These are phyloP conservation scores for Cornus controversa DNA, from an alignment of 148 eudicot species.

Conservation along the genomic window DNA sequence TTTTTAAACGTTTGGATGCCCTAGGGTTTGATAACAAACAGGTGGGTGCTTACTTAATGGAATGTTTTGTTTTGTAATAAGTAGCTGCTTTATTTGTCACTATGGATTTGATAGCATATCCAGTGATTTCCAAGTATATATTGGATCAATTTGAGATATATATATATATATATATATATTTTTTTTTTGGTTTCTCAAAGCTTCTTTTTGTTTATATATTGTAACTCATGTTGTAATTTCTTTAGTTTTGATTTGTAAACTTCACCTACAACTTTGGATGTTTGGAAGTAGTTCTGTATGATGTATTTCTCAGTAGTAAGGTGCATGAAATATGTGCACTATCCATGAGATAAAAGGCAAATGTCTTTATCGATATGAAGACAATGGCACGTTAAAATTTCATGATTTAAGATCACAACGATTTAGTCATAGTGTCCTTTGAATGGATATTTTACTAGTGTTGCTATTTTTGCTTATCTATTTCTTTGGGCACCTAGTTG, in stretches of 20 bases:
- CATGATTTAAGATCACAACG: too few species aligned
- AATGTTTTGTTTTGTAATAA: neutral
- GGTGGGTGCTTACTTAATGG: conserved; percentile 41
- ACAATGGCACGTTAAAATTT: too few species aligned
- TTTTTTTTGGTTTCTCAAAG: neutral
- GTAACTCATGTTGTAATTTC: neutral
- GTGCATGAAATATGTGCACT: neutral
- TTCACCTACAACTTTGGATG: too few species aligned
- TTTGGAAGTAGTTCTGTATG: neutral
- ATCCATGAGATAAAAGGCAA: too few species aligned
- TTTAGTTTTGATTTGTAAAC: neutral
- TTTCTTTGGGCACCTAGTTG: too few species aligned
- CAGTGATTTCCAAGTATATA: neutral
- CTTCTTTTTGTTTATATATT: neutral
- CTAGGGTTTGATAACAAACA: conserved; percentile 73
- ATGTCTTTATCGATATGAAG: too few species aligned
- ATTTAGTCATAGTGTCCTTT: too few species aligned
- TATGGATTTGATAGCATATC: neutral
- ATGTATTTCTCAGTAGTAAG: too few species aligned
- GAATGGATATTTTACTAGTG: too few species aligned
- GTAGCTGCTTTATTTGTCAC: neutral
- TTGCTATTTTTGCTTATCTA: too few species aligned
- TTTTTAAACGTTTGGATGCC: conserved; percentile 79
- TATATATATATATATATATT: too few species aligned
- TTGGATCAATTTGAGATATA: neutral